These are phyloP conservation scores for Coniochaeta hoffmannii DNA, from an alignment of 2,329 filamentous ascomycete genomes.

Conservation along the genomic window DNA sequence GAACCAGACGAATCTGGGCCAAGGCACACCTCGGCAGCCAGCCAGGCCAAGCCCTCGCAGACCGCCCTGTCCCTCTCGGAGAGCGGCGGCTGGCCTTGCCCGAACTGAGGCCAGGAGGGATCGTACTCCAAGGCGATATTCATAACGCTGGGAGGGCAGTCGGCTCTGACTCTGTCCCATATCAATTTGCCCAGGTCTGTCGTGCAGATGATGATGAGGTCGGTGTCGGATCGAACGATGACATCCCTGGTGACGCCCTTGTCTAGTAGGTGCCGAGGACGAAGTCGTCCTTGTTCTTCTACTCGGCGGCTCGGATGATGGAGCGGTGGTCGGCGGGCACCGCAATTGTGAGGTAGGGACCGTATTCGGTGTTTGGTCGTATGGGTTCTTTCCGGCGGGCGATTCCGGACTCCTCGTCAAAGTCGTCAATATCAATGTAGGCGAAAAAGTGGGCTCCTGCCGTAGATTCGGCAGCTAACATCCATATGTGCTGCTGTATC, in stretches of 20 bases:
- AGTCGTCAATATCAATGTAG: background rate
- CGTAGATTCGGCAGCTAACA: background rate
- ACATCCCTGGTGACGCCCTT: background rate
- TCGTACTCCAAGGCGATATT: background rate
- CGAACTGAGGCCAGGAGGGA: background rate
- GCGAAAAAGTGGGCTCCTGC: background rate
- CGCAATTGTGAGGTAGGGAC: background rate
- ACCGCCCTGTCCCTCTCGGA: background rate
- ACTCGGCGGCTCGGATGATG: background rate
- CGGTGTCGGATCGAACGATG: background rate
- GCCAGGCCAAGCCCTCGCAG: background rate
- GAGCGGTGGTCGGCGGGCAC: background rate
- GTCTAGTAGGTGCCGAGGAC: background rate
- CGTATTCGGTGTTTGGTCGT: background rate
- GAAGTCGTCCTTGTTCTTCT: background rate
- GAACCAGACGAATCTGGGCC: background rate
- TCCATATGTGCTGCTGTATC: constrained; percentile 1
- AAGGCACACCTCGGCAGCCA: background rate
- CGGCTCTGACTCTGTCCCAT: background rate
- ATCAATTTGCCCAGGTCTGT: background rate
- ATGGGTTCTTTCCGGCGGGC: background rate
- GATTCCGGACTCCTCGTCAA: background rate
- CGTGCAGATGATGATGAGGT: background rate
- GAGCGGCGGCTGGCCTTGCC: background rate
- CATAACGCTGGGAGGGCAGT: background rate